A percentile compares a stretch with the other conserved stretches of the same genome.
Evolutionary conservation across 192 early-diverging fungal genomes (phyloP).

Genomic region (Coemansia sp.): DNA sequence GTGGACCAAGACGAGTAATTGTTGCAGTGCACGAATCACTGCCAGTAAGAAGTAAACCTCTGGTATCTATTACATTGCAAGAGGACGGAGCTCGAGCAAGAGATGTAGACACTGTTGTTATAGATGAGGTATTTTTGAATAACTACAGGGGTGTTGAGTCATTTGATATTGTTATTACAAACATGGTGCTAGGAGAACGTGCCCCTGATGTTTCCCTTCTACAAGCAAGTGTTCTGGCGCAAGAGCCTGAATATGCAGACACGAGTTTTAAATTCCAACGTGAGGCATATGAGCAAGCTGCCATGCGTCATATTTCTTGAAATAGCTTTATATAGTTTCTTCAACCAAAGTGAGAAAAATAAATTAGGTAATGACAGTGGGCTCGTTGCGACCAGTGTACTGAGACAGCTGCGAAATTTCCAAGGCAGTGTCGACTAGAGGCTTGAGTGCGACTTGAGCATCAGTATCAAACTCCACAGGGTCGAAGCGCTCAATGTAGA

Average conservation of each 20-base stretch:
- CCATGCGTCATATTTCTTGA: neutral
- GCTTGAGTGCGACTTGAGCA: conserved; percentile 84
- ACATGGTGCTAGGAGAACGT: neutral
- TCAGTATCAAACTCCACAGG: conserved; percentile 60
- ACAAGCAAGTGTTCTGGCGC: neutral
- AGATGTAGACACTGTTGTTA: neutral
- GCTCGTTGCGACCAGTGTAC: conserved; percentile 83
- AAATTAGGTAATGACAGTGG: conserved; percentile 84
- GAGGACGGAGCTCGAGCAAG: neutral
- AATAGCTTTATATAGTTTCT: neutral
- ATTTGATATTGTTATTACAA: neutral
- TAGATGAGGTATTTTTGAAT: neutral
- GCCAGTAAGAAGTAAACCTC: neutral
- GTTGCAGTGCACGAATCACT: neutral
- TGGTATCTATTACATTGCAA: neutral
- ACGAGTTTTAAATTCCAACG: neutral
- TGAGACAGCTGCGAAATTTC: conserved; percentile 72
- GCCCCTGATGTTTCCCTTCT: neutral
- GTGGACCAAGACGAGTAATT: neutral
- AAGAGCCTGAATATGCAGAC: neutral
- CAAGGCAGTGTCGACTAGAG: conserved; percentile 83
- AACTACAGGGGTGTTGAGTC: neutral
- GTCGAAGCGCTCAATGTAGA: conserved; percentile 90
- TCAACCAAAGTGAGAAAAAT: neutral
- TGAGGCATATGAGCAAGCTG: neutral